phyloP scores from a whole-genome alignment of 2,329 filamentous ascomycete genomes.

The Cladophialophora immunda region DNA sequence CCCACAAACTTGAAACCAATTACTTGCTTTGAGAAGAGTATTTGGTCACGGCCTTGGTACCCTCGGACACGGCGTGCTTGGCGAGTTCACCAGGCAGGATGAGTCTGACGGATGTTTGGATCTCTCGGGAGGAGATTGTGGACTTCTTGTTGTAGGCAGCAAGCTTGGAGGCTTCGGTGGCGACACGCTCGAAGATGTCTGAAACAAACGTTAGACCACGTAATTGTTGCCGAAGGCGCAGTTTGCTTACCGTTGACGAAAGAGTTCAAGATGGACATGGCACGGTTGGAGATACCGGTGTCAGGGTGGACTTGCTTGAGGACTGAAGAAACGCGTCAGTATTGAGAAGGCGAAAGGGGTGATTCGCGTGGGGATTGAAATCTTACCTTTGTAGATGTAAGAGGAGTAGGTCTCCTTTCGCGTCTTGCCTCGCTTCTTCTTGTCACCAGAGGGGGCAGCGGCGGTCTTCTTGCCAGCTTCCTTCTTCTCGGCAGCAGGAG shows the following conservation, averaged over 20 bases:
- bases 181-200: conserved; percentile 99
- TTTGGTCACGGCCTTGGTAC: conserved; percentile 99
- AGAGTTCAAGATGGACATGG: conserved; percentile 99
- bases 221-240: conserved; percentile 18
- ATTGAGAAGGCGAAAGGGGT: conserved; percentile 30
- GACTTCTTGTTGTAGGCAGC: conserved; percentile 99
- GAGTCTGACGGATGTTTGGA: conserved; percentile 97
- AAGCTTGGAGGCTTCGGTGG: conserved; percentile 98
- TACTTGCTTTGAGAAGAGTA: conserved; percentile 93
- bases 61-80: conserved; percentile 99
- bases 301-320: conserved; percentile 99
- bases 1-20: conserved; percentile 70
- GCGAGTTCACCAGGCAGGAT: conserved; percentile 98
- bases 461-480: conserved; percentile 99
- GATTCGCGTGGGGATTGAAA: conserved; percentile 32
- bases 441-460: conserved; percentile 86
- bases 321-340: conserved; percentile 67
- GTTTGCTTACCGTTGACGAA: conserved; percentile 89
- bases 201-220: conserved; percentile 23
- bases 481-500: conserved; percentile 95
- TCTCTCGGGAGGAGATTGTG: conserved; percentile 98
- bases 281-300: conserved; percentile 99
- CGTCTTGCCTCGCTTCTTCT: conserved; percentile 99
- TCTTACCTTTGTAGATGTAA: conserved; percentile 99
- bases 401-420: conserved; percentile 99